Evolutionary conservation across 805 yeast genomes (phyloP).

Genomic region (Wickerhamomyces ciferrii): DNA sequence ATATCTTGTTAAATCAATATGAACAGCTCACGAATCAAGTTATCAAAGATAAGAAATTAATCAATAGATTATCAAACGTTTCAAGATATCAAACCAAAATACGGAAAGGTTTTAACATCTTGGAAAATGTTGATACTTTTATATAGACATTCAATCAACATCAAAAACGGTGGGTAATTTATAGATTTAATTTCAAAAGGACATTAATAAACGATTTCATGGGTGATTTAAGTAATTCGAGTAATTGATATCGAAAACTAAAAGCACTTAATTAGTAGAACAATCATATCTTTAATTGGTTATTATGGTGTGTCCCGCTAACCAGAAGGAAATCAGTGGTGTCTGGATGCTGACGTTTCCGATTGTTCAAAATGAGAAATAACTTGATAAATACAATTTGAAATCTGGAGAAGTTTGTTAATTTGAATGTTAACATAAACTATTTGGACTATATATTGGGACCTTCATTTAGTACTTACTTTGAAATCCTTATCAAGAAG

Average conservation of each 20-base stretch:
- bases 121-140: slow-evolving; percentile 16
- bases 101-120: slow-evolving; percentile 13
- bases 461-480: no score
- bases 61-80: slow-evolving; percentile 12
- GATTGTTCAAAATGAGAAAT: neutral
- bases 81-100: slow-evolving; percentile 9
- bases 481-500: no score
- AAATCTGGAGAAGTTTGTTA: neutral
- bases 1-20: slow-evolving; percentile 8
- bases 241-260: no score
- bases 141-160: slow-evolving; percentile 3
- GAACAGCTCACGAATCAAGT: slow-evolving; percentile 2
- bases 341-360: neutral
- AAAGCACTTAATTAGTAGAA: no score
- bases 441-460: no score
- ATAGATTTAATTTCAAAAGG: neutral
- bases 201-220: neutral
- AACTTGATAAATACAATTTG: neutral
- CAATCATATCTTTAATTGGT: no score
- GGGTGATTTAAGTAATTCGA: no score
- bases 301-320: neutral
- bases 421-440: no score
- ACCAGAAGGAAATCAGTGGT: neutral
- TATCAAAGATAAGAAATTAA: slow-evolving; percentile 13
- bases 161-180: neutral